Evolutionary conservation across 306 rosid species (phyloP), one percentile per base, ranked within the genome.

Genomic region (Castanea sativa): DNA sequence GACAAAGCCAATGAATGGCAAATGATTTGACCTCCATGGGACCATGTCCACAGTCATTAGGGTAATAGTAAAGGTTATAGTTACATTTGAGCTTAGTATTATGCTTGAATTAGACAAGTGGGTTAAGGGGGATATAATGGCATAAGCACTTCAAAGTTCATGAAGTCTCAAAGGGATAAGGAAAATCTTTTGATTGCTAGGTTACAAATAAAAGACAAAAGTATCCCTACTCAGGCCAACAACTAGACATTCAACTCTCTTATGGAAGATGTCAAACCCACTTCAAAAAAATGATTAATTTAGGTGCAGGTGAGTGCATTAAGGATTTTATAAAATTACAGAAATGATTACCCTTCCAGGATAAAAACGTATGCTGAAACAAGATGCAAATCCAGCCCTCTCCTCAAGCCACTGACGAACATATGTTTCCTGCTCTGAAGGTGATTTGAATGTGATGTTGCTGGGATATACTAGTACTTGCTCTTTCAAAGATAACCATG

Each of bases 401-500:
- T 90, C 96, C 79, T 90, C 94, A 49, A 95, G 86, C 99, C 98
- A 95, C 65, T 81, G 86, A 57, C 82, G 85, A 76, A 95, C 88
- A 83, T 91, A 95, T 32, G 74, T 81, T 84, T 91, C 96, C 63
- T 93, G 99, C 79, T 85, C 94, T 5, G 80, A 9, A 3, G 97
- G 94, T 73, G 91, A 86, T 81, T 75, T 53, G 82, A 92, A 95
- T 14, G 90, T 91, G 55, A 88, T 76, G 60, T 87, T 90, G 80
- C 81, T 90, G 76, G 99, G 99, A 83, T 95, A 91, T 73, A 95
- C 97, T 33, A 88, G 59, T 33, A 57, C 80, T 59, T 95, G 99
- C 81, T 92, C 95, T 75, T 90, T 86, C 86, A 83, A 79, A 49
- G 98, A 85, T 75, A 95, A 83, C 99, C 99, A 95, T 65, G 99